Evolutionary conservation across 2,329 filamentous ascomycete species (phyloP).

Genomic region (Exophiala sp.): DNA sequence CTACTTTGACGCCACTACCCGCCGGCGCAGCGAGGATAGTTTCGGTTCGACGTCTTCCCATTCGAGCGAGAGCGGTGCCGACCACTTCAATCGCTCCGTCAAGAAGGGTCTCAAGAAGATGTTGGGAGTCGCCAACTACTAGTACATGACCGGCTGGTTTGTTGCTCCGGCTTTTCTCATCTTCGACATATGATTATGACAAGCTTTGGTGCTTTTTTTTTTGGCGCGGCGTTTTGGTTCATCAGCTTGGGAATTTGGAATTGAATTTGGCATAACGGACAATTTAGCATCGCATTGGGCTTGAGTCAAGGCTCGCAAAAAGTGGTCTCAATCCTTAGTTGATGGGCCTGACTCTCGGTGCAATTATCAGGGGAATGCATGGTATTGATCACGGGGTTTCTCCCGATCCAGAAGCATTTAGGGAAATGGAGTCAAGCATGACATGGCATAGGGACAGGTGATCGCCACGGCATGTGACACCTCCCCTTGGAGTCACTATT

Average conservation of each 20-base stretch:
- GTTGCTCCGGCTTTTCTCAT: background rate
- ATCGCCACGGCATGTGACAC: background rate
- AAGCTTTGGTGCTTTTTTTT: background rate
- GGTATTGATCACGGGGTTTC: too few relatives aligned
- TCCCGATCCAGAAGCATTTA: background rate
- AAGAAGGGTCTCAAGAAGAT: conserved; percentile 28
- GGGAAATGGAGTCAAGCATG: background rate
- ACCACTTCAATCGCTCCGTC: conserved; percentile 26
- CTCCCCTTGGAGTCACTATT: background rate
- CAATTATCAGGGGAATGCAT: too few relatives aligned
- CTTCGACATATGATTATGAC: background rate
- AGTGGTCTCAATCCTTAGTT: too few relatives aligned
- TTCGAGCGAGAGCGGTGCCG: conserved; percentile 26
- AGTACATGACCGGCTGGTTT: conserved; percentile 1
- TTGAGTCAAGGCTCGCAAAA: too few relatives aligned
- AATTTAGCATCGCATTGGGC: too few relatives aligned
- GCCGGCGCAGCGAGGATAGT: conserved; percentile 16
- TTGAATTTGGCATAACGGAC: too few relatives aligned
- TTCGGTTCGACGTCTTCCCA: conserved; percentile 9
- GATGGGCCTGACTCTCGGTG: too few relatives aligned
- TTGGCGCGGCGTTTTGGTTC: conserved; percentile 15
- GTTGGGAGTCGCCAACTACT: conserved; percentile 17
- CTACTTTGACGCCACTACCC: background rate
- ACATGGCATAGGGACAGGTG: background rate
- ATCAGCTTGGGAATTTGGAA: background rate